Percentiles rank a stretch among this genome's conserved stretches.
These are phyloP conservation scores for Emericellopsis atlantica DNA, from an alignment of 2,329 filamentous ascomycete genomes.

Conservation along the genomic window DNA sequence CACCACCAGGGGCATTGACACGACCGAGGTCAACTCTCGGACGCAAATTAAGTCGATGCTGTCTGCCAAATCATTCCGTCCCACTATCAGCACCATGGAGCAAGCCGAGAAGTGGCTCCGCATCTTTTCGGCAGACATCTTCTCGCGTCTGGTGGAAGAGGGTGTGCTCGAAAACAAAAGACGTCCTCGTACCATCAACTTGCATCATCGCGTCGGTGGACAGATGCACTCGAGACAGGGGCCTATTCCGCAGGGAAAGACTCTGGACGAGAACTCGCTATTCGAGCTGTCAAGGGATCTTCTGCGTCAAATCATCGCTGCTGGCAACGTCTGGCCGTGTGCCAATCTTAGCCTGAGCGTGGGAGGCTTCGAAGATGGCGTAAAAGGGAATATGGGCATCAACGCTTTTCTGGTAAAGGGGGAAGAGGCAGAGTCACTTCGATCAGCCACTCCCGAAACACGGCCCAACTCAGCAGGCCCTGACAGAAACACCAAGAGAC, in stretches of 20 bases:
- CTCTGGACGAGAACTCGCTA: conserved; percentile 58
- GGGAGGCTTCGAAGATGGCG: conserved; percentile 81
- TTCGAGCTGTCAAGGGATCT: conserved; percentile 67
- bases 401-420: conserved; percentile 73
- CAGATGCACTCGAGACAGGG: conserved; percentile 65
- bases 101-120: conserved; percentile 76
- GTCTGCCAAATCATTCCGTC: conserved; percentile 88
- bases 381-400: conserved; percentile 76
- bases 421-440: conserved; percentile 40
- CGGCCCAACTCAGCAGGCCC: conserved; percentile 8
- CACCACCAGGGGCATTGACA: conserved; percentile 74
- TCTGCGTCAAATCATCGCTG: conserved; percentile 63
- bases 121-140: conserved; percentile 89
- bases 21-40: conserved; percentile 76
- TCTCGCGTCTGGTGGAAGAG: conserved; percentile 78
- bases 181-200: conserved; percentile 70
- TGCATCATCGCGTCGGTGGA: conserved; percentile 66
- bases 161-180: conserved; percentile 79
- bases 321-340: conserved; percentile 81
- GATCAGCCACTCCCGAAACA: conserved; percentile 9
- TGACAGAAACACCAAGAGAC: conserved; percentile 15
- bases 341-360: conserved; percentile 81
- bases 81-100: conserved; percentile 64
- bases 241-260: conserved; percentile 64
- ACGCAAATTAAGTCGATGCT: conserved; percentile 97